These are phyloP conservation scores for Pythium folliculosum DNA, from an alignment of 352 stramenopile species.

Conservation along the genomic window DNA sequence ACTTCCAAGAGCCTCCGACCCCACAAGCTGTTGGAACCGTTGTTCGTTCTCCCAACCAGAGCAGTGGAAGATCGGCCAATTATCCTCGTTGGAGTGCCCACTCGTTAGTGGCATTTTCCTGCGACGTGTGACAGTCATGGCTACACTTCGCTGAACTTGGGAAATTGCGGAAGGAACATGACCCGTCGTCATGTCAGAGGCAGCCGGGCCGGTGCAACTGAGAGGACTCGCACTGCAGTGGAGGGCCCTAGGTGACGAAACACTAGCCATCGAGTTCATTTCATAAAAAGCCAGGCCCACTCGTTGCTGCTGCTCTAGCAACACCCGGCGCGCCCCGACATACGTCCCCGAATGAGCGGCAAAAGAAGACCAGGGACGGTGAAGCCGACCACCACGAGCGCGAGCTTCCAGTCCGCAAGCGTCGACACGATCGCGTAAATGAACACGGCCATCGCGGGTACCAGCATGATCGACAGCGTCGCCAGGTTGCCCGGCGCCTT, in stretches of 20 bases:
- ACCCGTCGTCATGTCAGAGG: background rate
- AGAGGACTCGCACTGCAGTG: no score
- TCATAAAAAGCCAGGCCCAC: background rate
- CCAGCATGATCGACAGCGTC: background rate
- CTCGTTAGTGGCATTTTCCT: background rate
- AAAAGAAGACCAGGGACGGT: background rate
- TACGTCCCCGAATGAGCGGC: background rate
- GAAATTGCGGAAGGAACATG: no score
- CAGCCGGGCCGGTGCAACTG: background rate
- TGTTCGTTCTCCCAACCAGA: background rate
- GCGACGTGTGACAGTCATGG: conserved; percentile 3
- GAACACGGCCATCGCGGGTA: background rate
- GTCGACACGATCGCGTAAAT: conserved; percentile 7
- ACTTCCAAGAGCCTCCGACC: no score
- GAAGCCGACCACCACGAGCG: conserved; percentile 14
- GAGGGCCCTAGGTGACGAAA: no score
- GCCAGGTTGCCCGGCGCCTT: conserved; percentile 8
- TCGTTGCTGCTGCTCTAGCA: conserved; percentile 3
- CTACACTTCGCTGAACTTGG: background rate
- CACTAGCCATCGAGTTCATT: background rate
- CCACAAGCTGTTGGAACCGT: no score
- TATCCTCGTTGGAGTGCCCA: background rate
- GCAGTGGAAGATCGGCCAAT: background rate
- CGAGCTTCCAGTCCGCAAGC: conserved; percentile 12
- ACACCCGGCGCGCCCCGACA: conserved; percentile 1